These are phyloP conservation scores for Microbotryomycetes sp. DNA, from an alignment of 1,284 basidiomycete genomes.

Conservation along the genomic window DNA sequence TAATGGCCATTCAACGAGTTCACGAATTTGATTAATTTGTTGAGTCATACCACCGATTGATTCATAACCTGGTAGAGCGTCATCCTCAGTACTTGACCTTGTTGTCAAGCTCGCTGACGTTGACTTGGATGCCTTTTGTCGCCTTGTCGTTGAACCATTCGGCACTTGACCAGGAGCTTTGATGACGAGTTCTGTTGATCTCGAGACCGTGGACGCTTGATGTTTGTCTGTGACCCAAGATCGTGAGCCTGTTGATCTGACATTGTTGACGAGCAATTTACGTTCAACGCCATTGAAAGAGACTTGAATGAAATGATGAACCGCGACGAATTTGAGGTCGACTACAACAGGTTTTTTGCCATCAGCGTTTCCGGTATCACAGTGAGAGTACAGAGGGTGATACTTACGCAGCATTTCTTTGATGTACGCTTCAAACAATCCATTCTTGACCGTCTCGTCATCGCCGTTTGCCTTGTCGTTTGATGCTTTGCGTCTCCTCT, in stretches of 20 bases:
- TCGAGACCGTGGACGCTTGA: constrained; percentile 13
- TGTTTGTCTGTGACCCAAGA: not conserved
- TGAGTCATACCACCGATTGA: constrained; percentile 80
- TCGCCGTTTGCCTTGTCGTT: not conserved
- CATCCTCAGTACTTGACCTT: constrained; percentile 30
- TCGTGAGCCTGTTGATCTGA: not conserved
- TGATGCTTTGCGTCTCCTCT: not conserved
- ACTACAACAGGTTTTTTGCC: constrained; percentile 52
- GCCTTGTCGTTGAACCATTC: constrained; percentile 12
- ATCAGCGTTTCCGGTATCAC: too few species aligned
- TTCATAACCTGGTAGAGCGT: constrained; percentile 47
- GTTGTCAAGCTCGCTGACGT: constrained; percentile 40
- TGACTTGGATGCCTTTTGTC: constrained; percentile 13
- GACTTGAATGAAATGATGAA: constrained; percentile 57
- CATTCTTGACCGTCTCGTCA: too few species aligned
- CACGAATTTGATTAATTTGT: constrained; percentile 82
- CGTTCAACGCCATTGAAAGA: constrained; percentile 57
- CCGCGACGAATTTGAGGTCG: constrained; percentile 63
- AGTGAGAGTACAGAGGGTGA: too few species aligned
- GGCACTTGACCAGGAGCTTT: constrained; percentile 13
- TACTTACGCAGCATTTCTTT: constrained; percentile 45
- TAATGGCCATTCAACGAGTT: constrained; percentile 91
- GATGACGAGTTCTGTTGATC: constrained; percentile 13
- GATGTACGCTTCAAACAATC: constrained; percentile 45
- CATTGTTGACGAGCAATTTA: constrained; percentile 49